These are phyloP conservation scores for Blastomyces silverae DNA, from an alignment of 2,329 filamentous ascomycete genomes.

Conservation along the genomic window DNA sequence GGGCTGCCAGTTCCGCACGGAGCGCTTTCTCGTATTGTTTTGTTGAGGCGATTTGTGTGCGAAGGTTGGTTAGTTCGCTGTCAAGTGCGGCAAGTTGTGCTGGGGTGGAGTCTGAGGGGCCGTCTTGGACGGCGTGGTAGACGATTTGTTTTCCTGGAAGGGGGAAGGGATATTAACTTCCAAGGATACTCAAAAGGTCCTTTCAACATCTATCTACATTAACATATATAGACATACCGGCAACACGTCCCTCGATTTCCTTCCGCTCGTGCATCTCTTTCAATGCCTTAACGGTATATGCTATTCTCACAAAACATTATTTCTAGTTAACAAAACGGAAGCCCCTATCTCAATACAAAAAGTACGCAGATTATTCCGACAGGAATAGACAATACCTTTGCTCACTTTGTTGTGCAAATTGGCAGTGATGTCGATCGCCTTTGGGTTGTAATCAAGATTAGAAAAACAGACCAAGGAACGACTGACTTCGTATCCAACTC, in stretches of 20 bases:
- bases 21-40: constrained; percentile 45
- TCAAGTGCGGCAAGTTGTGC: constrained; percentile 48
- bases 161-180: neutral
- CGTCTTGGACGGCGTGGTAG: constrained; percentile 52
- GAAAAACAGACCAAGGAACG: no score
- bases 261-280: constrained; percentile 57
- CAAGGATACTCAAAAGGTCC: neutral
- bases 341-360: constrained; percentile 3
- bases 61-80: constrained; percentile 43
- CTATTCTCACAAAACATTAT: constrained; percentile 28
- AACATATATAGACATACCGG: constrained; percentile 40
- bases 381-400: constrained; percentile 39
- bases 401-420: constrained; percentile 57
- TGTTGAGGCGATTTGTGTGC: constrained; percentile 40
- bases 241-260: constrained; percentile 51
- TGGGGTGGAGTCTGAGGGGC: constrained; percentile 43
- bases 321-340: neutral
- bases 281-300: constrained; percentile 53
- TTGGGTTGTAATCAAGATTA: neutral
- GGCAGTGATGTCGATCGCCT: constrained; percentile 53
- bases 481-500: constrained; percentile 19
- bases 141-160: constrained; percentile 54
- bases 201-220: neutral
- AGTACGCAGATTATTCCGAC: neutral
- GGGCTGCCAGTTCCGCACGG: constrained; percentile 42